Base-by-base conservation (phyloP, 2,329 filamentous ascomycete species). In the Colletotrichum tabaci region DNA sequence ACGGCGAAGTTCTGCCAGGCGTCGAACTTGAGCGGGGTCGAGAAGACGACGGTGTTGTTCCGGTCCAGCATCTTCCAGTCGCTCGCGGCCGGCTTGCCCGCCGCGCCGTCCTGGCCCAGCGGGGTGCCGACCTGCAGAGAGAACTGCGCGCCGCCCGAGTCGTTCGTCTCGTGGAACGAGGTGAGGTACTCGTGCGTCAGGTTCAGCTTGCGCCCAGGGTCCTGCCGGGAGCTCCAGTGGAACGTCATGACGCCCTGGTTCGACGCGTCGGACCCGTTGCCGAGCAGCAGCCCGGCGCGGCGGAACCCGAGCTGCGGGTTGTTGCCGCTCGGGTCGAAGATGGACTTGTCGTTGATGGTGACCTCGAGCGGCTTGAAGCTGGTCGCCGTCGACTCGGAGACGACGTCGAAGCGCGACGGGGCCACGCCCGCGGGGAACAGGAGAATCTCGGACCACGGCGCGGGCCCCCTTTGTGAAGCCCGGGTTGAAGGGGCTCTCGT, bases 181-280 rank as follows among this genome's bases (percentile, higher is more conserved):
- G 89, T 84, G 76, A 73, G 26, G 26, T 30, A 30, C 26, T 30
- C 26, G 26, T 30, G 4, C 26, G 26, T 30, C 26, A 30, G 26
- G 26, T 30, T 30, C 26, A 30, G 5, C 26, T 30, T 30, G 26
- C 26, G 26, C 26, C 4, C 26, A 30, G 26, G 26, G 75, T 91
- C 88, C 75, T 87, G 87, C 78, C 84, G 84, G 40, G 91, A 77
- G 74, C 86, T 88, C 79, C 89, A 91, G 79, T 91, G 90, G 61
- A 91, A 83, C 2, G 89, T 90, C 81, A 90, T 90, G 67, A 90
- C 80, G 26, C 88, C 89, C 30, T 78, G 77, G 44, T 84, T 87
- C 21, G 85, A 87, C 15, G 80, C 74, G 64, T 89, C 88, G 44
- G 85, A 84, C 61, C 87, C 82, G 21, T 78, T 80, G 64, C 83